Evolutionary conservation across 768 basidiomycete species (phyloP).

Genomic region (Paxillus ammoniavirescens): DNA sequence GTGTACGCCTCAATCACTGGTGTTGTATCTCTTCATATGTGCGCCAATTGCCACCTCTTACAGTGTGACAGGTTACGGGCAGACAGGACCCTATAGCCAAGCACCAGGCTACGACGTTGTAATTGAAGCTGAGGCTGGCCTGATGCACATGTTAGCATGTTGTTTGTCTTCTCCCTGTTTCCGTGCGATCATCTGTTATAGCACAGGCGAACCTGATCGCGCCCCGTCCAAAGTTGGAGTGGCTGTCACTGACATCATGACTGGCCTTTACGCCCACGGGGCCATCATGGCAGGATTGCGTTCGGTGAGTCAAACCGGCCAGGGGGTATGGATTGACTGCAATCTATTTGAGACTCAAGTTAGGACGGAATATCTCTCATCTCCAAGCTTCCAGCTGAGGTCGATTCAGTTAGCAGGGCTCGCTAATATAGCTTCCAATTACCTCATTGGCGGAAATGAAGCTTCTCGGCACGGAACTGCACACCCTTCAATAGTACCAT

Average conservation of each 20-base stretch:
- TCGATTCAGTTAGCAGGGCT: slow-evolving; percentile 75
- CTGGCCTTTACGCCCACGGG: slow-evolving; percentile 86
- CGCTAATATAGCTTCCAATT: slow-evolving; percentile 91
- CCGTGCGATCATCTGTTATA: slow-evolving; percentile 28
- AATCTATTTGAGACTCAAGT: slow-evolving; percentile 93
- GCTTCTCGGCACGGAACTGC: slow-evolving; percentile 87
- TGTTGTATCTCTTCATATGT: slow-evolving; percentile 28
- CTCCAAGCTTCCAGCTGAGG: slow-evolving; percentile 1
- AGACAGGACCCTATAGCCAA: slow-evolving; percentile 84
- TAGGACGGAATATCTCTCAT: slow-evolving; percentile 8
- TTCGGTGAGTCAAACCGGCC: slow-evolving; percentile 78
- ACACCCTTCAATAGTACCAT: slow-evolving; percentile 92
- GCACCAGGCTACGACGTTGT: slow-evolving; percentile 88
- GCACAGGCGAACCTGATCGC: slow-evolving; percentile 86
- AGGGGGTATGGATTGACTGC: slow-evolving; percentile 89
- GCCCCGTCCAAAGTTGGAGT: slow-evolving; percentile 94
- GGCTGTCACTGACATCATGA: slow-evolving; percentile 87
- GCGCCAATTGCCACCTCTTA: background rate
- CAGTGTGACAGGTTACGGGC: slow-evolving; percentile 61
- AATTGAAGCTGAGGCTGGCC: slow-evolving; percentile 86
- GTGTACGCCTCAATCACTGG: slow-evolving; percentile 92
- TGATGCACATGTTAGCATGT: slow-evolving; percentile 83
- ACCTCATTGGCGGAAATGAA: slow-evolving; percentile 82
- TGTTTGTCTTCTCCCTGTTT: slow-evolving; percentile 9
- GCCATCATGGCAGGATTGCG: slow-evolving; percentile 90